Percentiles rank a stretch among this genome's conserved stretches.
Conservation (phyloP, 148 eudicot species). For the Diospyros kaki region DNA sequence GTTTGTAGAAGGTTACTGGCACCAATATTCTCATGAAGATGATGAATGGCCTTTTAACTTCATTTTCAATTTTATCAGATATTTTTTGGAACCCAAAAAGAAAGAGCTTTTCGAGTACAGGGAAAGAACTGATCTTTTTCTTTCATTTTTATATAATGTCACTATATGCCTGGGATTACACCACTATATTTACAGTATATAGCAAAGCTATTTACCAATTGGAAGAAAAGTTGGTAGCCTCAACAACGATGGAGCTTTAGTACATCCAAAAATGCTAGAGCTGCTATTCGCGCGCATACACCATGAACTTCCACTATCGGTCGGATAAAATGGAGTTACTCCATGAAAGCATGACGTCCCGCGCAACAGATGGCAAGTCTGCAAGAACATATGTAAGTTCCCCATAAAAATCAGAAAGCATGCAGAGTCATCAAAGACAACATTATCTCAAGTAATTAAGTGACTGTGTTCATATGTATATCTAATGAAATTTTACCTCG, state of each 20-base stretch:
- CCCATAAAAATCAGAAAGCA: not conserved
- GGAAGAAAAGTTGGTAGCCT: not conserved
- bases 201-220: slow-evolving; percentile 6
- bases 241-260: not conserved
- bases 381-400: slow-evolving; percentile 22
- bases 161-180: not conserved
- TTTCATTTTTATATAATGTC: no score
- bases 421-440: not conserved
- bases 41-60: no score
- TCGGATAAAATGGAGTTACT: slow-evolving; percentile 64
- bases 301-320: slow-evolving; percentile 23
- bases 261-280: not conserved
- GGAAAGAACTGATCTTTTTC: no score
- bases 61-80: no score
- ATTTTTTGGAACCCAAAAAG: no score
- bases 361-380: slow-evolving; percentile 78
- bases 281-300: not conserved
- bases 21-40: no score
- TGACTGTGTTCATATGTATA: not conserved
- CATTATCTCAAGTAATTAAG: not conserved
- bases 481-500: slow-evolving; percentile 50
- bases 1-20: no score
- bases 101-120: no score
- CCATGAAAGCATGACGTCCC: slow-evolving; percentile 90
- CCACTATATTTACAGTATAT: slow-evolving; percentile 5